Evolutionary conservation across 805 yeast species (phyloP).

Genomic region (Monosporozyma aerobia): DNA sequence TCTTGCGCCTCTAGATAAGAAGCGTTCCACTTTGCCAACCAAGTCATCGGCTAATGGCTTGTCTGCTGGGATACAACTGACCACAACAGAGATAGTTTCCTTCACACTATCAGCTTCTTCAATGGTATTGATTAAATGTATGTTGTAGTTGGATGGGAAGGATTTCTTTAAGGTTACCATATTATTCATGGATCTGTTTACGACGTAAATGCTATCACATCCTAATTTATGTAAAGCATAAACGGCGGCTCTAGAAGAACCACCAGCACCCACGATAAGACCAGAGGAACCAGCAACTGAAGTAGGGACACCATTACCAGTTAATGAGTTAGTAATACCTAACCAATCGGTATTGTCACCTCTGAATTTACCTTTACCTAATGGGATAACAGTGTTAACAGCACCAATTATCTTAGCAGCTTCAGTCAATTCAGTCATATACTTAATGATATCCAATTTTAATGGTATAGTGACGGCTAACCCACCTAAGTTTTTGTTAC

Average conservation of each 20-base stretch:
- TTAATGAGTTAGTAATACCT: constrained; percentile 69
- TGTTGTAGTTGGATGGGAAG: constrained; percentile 53
- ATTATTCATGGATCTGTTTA: constrained; percentile 71
- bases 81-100: constrained; percentile 47
- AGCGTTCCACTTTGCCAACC: constrained; percentile 38
- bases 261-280: constrained; percentile 91
- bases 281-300: constrained; percentile 41
- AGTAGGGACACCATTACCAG: constrained; percentile 50
- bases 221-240: constrained; percentile 78
- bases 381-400: constrained; percentile 73
- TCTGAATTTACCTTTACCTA: constrained; percentile 38
- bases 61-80: constrained; percentile 81
- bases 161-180: constrained; percentile 46
- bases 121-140: constrained; percentile 44
- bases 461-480: constrained; percentile 91
- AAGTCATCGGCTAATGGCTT: constrained; percentile 50
- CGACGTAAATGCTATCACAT: constrained; percentile 61
- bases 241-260: constrained; percentile 91
- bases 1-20: constrained; percentile 36
- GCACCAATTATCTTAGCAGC: constrained; percentile 86
- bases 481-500: constrained; percentile 65
- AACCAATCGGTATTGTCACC: constrained; percentile 97
- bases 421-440: constrained; percentile 55
- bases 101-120: constrained; percentile 35
- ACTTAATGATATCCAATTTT: constrained; percentile 68